Evolutionary conservation across 2,329 filamentous ascomycete species (phyloP).

Genomic region (Elsinoe fawcettii): DNA sequence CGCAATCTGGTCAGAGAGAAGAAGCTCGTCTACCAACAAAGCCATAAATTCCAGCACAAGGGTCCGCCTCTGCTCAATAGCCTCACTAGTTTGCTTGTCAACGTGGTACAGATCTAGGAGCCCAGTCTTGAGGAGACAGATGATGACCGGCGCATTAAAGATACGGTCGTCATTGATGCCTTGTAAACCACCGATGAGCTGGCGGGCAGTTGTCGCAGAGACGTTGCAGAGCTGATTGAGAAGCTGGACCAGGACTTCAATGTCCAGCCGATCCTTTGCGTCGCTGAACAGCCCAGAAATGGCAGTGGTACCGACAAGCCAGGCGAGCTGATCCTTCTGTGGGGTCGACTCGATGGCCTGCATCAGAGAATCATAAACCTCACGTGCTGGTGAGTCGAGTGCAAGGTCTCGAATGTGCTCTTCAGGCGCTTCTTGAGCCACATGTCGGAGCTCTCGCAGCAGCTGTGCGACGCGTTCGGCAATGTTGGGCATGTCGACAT

Average conservation of each 20-base stretch:
- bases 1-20: constrained; percentile 69
- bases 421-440: constrained; percentile 49
- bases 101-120: constrained; percentile 53
- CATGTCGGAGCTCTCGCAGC: constrained; percentile 50
- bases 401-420: constrained; percentile 51
- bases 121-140: constrained; percentile 52
- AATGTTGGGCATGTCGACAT: constrained; percentile 46
- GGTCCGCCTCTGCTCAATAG: constrained; percentile 62
- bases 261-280: constrained; percentile 48
- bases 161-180: constrained; percentile 49
- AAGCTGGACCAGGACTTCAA: constrained; percentile 56
- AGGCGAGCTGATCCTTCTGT: constrained; percentile 50
- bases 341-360: constrained; percentile 46
- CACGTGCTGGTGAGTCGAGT: constrained; percentile 47
- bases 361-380: constrained; percentile 51
- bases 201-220: constrained; percentile 50
- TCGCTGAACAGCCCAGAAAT: constrained; percentile 46
- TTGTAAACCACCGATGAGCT: constrained; percentile 44
- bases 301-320: constrained; percentile 44
- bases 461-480: constrained; percentile 48
- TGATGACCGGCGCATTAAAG: constrained; percentile 54
- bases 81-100: constrained; percentile 61
- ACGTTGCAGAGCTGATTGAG: constrained; percentile 55
- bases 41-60: constrained; percentile 72
- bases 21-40: constrained; percentile 66